Percentiles rank a stretch among this genome's conserved stretches.
Evolutionary conservation across 306 rosid genomes (phyloP).

Genomic region (Comarum palustre): DNA sequence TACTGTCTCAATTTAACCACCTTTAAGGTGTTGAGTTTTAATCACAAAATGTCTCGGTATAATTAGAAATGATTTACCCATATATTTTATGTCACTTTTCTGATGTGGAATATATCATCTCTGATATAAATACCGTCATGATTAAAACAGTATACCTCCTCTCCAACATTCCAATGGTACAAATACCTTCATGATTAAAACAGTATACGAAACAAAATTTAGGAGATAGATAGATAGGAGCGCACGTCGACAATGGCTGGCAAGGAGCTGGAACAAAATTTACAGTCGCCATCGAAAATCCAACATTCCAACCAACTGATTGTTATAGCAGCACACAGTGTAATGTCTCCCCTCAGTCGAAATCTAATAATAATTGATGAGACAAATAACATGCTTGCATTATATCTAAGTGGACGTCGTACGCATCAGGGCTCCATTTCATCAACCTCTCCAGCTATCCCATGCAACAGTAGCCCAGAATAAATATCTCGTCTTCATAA

Average conservation of each 20-base stretch:
- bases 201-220: too few species aligned
- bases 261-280: background rate
- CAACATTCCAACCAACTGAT: conserved; percentile 6
- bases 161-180: too few species aligned
- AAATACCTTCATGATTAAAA: too few species aligned
- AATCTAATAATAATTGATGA: background rate
- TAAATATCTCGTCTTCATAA: background rate
- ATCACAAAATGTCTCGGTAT: too few species aligned
- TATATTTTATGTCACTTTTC: too few species aligned
- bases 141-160: too few species aligned
- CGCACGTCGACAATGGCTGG: background rate
- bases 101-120: too few species aligned
- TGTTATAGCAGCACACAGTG: background rate
- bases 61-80: too few species aligned
- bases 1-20: too few species aligned
- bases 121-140: too few species aligned
- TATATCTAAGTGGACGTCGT: conserved; percentile 1
- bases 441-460: background rate
- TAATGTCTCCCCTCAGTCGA: background rate
- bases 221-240: background rate
- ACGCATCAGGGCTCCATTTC: background rate
- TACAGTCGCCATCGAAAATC: background rate
- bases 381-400: conserved; percentile 5
- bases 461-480: background rate
- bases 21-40: too few species aligned